Evolutionary conservation across 352 stramenopile genomes (phyloP).

Genomic region (Pseudoperonospora humuli): DNA sequence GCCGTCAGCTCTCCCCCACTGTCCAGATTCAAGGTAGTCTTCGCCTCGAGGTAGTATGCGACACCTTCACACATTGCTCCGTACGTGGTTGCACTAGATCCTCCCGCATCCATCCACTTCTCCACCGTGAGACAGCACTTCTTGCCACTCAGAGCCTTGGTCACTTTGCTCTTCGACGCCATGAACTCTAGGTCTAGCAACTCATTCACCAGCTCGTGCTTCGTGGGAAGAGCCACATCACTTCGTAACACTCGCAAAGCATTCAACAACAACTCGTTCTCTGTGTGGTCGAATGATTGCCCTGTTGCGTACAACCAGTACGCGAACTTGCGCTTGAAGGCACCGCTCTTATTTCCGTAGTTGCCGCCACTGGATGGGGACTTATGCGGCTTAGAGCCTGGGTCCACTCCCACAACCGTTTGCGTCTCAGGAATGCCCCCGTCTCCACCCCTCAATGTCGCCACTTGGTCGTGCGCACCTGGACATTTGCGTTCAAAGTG

Average conservation of each 20-base stretch:
- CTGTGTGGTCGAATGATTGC: slow-evolving; percentile 37
- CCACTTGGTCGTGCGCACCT: slow-evolving; percentile 10
- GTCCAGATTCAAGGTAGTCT: slow-evolving; percentile 4
- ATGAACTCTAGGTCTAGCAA: slow-evolving; percentile 49
- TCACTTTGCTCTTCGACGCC: slow-evolving; percentile 35
- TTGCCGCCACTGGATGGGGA: slow-evolving; percentile 2
- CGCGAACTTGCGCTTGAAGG: slow-evolving; percentile 59
- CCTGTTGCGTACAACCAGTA: slow-evolving; percentile 58
- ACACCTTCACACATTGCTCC: slow-evolving; percentile 28
- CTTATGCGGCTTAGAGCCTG: slow-evolving; percentile 1
- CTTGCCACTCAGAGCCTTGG: slow-evolving; percentile 36
- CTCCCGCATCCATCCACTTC: slow-evolving; percentile 36
- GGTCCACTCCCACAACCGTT: not conserved
- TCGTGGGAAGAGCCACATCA: slow-evolving; percentile 34
- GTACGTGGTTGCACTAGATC: slow-evolving; percentile 39
- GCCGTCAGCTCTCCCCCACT: slow-evolving; percentile 22
- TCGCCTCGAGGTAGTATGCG: slow-evolving; percentile 43
- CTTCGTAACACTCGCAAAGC: slow-evolving; percentile 36
- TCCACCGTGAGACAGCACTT: slow-evolving; percentile 53
- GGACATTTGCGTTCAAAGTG: slow-evolving; percentile 63
- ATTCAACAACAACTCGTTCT: slow-evolving; percentile 35
- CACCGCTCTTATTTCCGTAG: slow-evolving; percentile 38
- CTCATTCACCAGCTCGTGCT: slow-evolving; percentile 57
- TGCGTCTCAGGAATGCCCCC: not conserved
- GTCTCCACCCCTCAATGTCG: not conserved